phyloP scores from a whole-genome alignment of 345 rosid species.

The Hypericum perforatum region DNA sequence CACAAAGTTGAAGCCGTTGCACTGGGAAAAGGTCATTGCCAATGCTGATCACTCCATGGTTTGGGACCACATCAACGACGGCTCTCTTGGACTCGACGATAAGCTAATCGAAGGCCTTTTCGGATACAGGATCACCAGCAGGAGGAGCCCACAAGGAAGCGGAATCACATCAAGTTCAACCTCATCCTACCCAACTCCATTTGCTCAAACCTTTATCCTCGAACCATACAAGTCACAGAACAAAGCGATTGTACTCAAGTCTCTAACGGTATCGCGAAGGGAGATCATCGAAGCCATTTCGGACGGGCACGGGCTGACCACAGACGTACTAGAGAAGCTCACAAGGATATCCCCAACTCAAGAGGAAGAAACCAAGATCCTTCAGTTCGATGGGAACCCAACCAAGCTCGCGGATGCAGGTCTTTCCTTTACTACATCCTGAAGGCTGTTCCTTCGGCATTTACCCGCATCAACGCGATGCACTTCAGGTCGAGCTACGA shows the following conservation, averaged over 20 bases:
- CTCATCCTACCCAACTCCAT: slow-evolving; percentile 15
- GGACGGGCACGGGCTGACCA: slow-evolving; percentile 40
- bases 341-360: slow-evolving; percentile 50
- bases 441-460: slow-evolving; percentile 61
- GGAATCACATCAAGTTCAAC: slow-evolving; percentile 12
- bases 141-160: slow-evolving; percentile 10
- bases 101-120: slow-evolving; percentile 39
- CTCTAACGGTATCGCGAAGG: slow-evolving; percentile 29
- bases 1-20: slow-evolving; percentile 44
- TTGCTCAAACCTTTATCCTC: slow-evolving; percentile 35
- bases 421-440: slow-evolving; percentile 50
- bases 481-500: slow-evolving; percentile 59
- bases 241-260: slow-evolving; percentile 45
- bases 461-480: slow-evolving; percentile 47
- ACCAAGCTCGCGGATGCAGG: slow-evolving; percentile 56
- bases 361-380: slow-evolving; percentile 54
- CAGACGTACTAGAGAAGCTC: slow-evolving; percentile 65
- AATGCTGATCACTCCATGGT: slow-evolving; percentile 53
- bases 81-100: slow-evolving; percentile 54
- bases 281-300: slow-evolving; percentile 38
- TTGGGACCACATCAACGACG: slow-evolving; percentile 55
- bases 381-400: slow-evolving; percentile 41
- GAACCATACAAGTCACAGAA: slow-evolving; percentile 51
- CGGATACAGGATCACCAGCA: slow-evolving; percentile 23
- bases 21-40: slow-evolving; percentile 55